Conservation (phyloP, 2,329 filamentous ascomycete genomes). For the Trichoderma simmonsii region DNA sequence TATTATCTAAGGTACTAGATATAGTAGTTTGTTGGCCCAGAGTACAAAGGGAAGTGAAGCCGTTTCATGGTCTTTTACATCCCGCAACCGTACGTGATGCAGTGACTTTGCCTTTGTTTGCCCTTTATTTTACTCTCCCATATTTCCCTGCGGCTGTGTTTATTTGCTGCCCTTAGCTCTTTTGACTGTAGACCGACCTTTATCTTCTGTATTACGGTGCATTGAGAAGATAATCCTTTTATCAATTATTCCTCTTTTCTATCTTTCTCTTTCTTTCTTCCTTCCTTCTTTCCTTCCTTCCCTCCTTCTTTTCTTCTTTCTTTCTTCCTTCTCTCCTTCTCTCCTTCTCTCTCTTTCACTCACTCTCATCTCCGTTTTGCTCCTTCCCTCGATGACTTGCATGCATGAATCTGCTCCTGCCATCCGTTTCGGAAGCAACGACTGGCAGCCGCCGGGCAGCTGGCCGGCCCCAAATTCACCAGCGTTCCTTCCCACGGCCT, state of each 20-base stretch:
- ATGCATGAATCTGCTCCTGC: constrained; percentile 8
- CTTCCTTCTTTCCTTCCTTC: too few relatives aligned
- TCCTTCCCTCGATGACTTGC: not conserved
- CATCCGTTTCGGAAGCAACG: not conserved
- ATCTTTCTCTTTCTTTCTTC: too few relatives aligned
- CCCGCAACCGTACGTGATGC: not conserved
- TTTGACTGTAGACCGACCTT: not conserved
- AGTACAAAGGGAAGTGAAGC: not conserved
- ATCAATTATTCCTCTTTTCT: not conserved
- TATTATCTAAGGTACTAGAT: not conserved
- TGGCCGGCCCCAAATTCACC: constrained; percentile 1
- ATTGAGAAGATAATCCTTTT: not conserved
- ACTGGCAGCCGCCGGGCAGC: constrained; percentile 17
- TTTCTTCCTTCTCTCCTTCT: not conserved
- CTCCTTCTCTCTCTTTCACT: not conserved
- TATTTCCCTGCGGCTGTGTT: not conserved
- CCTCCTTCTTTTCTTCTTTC: too few relatives aligned
- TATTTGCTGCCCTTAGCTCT: not conserved
- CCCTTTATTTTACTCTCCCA: not conserved
- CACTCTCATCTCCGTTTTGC: not conserved
- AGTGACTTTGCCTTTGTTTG: constrained; percentile 6
- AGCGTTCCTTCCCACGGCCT: not conserved
- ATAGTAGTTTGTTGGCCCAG: not conserved
- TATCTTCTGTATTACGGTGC: not conserved
- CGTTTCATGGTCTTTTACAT: not conserved